Base-by-base conservation (phyloP, 2,329 filamentous ascomycete genomes). In the Penicillium concentricum region DNA sequence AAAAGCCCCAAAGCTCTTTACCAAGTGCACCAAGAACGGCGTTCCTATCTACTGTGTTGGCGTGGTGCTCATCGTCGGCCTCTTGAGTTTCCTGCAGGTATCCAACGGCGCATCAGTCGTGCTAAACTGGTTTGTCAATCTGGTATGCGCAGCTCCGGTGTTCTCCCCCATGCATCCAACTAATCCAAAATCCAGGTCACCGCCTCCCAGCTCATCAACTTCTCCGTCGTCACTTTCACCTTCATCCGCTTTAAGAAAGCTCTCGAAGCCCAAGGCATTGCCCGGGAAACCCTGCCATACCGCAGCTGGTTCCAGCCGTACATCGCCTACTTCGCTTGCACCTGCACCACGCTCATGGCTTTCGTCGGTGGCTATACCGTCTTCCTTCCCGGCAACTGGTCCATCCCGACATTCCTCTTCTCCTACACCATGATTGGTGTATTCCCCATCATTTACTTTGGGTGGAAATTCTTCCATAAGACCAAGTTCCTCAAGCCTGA, bases 341-440 rank as follows among this genome's bases (percentile, higher is more conserved):
- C 77, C 0, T 84, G 82, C 26, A 89, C 86, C 1, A 82, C 84
- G 47, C 72, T 89, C 61, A 92, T 93, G 86, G 83, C 86, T 0
- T 85, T 92, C 63, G 85, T 92, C 1, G 85, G 87, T 9, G 90
- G 90, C 0, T 93, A 92, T 61, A 82, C 86, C 0, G 88, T 92
- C 1, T 94, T 93, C 66, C 70, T 92, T 44, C 86, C 87, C 0
- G 80, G 79, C 3, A 80, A 81, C 5, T 93, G 88, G 90, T 81
- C 84, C 57, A 69, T 88, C 0, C 81, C 87, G 7, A 85, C 83
- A 7, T 94, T 93, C 70, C 72, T 93, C 28, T 91, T 91, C 72
- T 88, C 86, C 73, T 92, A 92, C 72, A 85, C 86, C 47, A 91
- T 90, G 81, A 83, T 92, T 49, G 83, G 82, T 5, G 74, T 91